Evolutionary conservation across 2,329 filamentous ascomycete species (phyloP), one percentile per base, ranked within the genome.

Genomic region (Nemania serpens): DNA sequence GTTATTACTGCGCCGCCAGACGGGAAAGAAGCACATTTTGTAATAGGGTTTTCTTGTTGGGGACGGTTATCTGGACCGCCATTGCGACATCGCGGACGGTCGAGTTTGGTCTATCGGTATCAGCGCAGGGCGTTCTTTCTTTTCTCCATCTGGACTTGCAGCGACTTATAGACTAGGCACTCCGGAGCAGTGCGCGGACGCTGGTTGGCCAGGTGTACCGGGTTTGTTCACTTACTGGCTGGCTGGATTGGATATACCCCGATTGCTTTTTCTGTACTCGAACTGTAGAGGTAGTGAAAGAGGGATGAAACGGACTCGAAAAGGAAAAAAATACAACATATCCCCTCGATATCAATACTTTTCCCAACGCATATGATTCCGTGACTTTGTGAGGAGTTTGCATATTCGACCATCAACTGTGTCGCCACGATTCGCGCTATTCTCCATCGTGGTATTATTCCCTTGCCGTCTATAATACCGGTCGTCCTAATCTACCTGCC

Each of bases 191-290:
- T 36, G 29, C 49, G 45, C 43, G 49, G 50, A 37, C 25, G 33
- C 51, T 49, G 54, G 59, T 42, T 51, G 51, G 63, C 36, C 46
- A 58, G n/a, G 36, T 53, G 47, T 41, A 36, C 17, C 39, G 57
- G 62, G 51, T 61, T 64, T 60, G 52, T 59, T 57, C 25, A 49
- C 52, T 29, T 29, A 43, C 53, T 57, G 64, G 64, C 53, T 61
- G 59, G 59, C 58, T 64, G 63, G 58, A 64, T 62, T 58, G 61
- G 65, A 65, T 67, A 67, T 67, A 67, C 65, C 65, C 65, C 39
- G 39, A 46, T 57, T 62, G 46, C 15, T 62, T 57, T 56, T 51
- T 52, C 39, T 48, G 45, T 58, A 54, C 25, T 59, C 34, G 55
- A 39, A 48, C 15, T 62, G 62, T 62, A 62, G 62, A 18, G 59